phyloP scores from a whole-genome alignment of 352 stramenopile genomes.

The Pythium grandisporangium region DNA sequence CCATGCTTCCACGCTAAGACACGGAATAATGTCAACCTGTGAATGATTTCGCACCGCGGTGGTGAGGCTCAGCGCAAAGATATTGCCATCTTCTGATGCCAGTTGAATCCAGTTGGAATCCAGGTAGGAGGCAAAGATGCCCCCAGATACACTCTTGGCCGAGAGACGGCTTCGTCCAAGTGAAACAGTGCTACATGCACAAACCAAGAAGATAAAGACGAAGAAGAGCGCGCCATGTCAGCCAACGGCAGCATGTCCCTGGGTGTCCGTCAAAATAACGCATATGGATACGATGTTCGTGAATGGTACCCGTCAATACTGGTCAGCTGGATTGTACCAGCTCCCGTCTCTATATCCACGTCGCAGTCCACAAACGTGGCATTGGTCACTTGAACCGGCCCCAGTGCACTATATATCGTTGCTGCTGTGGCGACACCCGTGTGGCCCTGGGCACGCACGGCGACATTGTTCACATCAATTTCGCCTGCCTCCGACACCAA shows the following conservation, averaged over 20 bases:
- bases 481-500: constrained; percentile 36
- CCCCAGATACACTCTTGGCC: constrained; percentile 33
- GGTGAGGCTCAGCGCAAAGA: constrained; percentile 22
- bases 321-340: constrained; percentile 28
- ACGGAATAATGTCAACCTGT: too few relatives aligned
- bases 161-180: constrained; percentile 39
- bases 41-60: constrained; percentile 27
- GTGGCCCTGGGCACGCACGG: constrained; percentile 23
- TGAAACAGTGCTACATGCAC: constrained; percentile 21
- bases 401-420: constrained; percentile 14
- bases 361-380: constrained; percentile 44
- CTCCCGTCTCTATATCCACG: constrained; percentile 33
- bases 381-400: constrained; percentile 29
- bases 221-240: too few relatives aligned
- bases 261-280: background rate
- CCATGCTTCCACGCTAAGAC: too few relatives aligned
- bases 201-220: background rate
- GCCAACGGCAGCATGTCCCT: background rate
- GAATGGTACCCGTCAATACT: constrained; percentile 30
- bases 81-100: constrained; percentile 27
- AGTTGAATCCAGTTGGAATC: constrained; percentile 53
- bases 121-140: constrained; percentile 28
- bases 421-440: constrained; percentile 17
- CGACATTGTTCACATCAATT: constrained; percentile 29
- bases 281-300: too few relatives aligned